Conservation (phyloP, 345 rosid genomes). For the Linum tenue region DNA sequence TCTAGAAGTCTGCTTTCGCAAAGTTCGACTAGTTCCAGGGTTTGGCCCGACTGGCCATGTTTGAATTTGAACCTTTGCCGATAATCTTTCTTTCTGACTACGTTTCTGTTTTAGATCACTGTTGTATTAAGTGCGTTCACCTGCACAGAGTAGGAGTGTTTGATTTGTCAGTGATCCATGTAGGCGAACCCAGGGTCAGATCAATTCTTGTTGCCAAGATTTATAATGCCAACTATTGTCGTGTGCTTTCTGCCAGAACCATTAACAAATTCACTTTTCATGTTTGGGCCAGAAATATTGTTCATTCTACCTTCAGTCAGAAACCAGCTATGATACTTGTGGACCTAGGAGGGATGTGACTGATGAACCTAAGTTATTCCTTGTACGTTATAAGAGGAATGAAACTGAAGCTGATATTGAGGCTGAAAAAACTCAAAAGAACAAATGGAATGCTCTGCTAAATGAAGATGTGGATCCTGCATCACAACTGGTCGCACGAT, state of each 20-base stretch:
- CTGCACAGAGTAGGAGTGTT: no score
- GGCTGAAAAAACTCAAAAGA: slow-evolving; percentile 41
- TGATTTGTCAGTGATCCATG: no score
- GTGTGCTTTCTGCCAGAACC: background rate
- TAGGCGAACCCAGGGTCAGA: no score
- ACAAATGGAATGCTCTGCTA: slow-evolving; percentile 41
- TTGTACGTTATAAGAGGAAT: slow-evolving; percentile 76
- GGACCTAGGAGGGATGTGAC: slow-evolving; percentile 65
- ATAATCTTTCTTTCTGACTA: no score
- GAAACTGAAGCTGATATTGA: slow-evolving; percentile 34
- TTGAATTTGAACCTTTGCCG: no score
- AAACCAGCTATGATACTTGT: slow-evolving; percentile 76
- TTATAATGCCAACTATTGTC: no score
- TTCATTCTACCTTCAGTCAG: slow-evolving; percentile 73
- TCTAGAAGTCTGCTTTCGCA: no score
- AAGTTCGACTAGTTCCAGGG: no score
- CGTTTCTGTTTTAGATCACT: no score
- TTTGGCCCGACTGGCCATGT: no score
- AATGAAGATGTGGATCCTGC: slow-evolving; percentile 63
- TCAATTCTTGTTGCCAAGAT: no score
- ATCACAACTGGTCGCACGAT: slow-evolving; percentile 84
- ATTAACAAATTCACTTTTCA: background rate
- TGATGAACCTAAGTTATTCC: slow-evolving; percentile 70
- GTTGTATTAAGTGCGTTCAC: no score
- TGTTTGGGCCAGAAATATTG: slow-evolving; percentile 58